Evolutionary conservation across 164 flowering plant species (phyloP).

Genomic region (Vitis labrusca): DNA sequence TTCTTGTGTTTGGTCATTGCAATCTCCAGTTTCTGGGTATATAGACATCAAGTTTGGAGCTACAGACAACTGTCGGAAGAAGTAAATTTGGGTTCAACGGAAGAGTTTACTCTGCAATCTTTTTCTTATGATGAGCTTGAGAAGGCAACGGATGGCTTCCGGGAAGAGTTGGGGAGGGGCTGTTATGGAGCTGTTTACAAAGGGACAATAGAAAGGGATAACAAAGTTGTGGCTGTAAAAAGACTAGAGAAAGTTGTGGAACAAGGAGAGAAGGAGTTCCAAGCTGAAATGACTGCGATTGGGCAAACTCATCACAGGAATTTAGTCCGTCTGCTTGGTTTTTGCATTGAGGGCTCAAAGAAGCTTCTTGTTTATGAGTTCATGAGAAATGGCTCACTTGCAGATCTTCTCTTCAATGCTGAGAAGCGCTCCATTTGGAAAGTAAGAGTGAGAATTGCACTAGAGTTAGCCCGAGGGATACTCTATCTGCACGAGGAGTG

Average conservation of each 20-base stretch:
- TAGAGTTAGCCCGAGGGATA: neutral
- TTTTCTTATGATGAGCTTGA: neutral
- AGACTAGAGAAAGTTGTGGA: neutral
- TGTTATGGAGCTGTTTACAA: neutral
- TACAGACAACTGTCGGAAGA: neutral
- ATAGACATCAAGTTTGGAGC: neutral
- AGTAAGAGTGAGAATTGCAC: neutral
- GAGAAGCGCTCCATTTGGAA: neutral
- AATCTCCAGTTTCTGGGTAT: constrained; percentile 1
- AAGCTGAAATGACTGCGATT: neutral
- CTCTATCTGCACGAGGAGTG: too few species aligned
- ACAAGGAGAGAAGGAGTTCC: neutral
- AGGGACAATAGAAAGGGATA: neutral
- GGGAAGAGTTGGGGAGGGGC: neutral
- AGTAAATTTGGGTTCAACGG: neutral
- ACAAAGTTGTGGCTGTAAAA: neutral
- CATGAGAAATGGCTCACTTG: neutral
- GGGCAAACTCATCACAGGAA: neutral
- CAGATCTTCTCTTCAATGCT: neutral
- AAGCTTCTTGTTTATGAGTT: neutral
- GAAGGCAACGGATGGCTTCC: neutral
- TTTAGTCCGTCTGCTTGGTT: neutral
- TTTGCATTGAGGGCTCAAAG: neutral
- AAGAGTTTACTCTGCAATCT: neutral
- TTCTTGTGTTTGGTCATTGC: constrained; percentile 7